Percentiles rank a stretch among this genome's conserved stretches.
Conservation (phyloP, 306 rosid species). For the Ammopiptanthus mongolicus region DNA sequence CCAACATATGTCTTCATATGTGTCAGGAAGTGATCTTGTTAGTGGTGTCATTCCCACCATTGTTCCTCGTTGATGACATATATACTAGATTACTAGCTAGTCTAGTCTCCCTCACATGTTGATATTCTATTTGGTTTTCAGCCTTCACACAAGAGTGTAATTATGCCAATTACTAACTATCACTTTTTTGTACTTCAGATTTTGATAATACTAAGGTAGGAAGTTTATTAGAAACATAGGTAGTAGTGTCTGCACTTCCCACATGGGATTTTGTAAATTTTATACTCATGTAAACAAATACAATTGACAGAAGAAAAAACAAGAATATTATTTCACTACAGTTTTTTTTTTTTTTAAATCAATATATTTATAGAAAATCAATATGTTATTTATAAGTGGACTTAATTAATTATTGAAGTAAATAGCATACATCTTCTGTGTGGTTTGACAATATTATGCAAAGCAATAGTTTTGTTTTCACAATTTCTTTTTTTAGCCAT, state of each 20-base stretch:
- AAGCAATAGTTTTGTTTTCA: too few species aligned
- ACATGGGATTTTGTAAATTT: conserved; percentile 21
- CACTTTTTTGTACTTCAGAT: not conserved
- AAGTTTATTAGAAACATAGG: not conserved
- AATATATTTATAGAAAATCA: not conserved
- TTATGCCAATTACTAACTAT: conserved; percentile 9
- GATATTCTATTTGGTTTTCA: not conserved
- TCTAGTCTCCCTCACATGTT: not conserved
- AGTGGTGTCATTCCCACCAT: conserved; percentile 59
- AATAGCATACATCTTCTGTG: too few species aligned
- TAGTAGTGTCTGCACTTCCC: not conserved
- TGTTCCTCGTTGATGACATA: conserved; percentile 50
- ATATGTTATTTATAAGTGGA: not conserved
- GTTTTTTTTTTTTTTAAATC: not conserved
- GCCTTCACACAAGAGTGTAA: not conserved
- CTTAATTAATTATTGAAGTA: too few species aligned
- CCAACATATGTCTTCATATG: conserved; percentile 26
- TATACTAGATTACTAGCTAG: too few species aligned
- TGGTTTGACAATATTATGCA: too few species aligned
- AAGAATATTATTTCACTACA: not conserved
- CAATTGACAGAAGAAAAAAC: not conserved
- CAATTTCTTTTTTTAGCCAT: too few species aligned
- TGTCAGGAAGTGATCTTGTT: conserved; percentile 53
- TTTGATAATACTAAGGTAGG: conserved; percentile 10
- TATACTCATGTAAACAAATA: not conserved